Conservation (phyloP, 305 asterid genomes). For the Euphrasia arctica region DNA sequence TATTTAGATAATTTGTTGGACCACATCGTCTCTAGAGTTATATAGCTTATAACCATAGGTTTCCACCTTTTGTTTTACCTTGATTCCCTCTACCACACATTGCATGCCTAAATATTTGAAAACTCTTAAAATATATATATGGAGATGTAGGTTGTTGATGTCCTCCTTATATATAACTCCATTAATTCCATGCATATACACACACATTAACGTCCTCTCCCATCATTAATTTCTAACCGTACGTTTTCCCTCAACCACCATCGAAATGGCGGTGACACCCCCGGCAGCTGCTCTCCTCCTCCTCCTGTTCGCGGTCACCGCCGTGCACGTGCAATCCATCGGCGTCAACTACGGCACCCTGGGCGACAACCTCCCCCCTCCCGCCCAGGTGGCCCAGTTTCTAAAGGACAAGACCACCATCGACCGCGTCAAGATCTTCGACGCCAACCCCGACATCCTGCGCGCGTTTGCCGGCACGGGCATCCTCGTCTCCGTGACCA, state of each 20-base stretch:
- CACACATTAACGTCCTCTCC: background rate
- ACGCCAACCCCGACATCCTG: constrained; percentile 73
- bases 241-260: background rate
- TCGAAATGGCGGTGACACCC: constrained; percentile 15
- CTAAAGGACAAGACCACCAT: constrained; percentile 62
- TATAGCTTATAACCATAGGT: too few species aligned
- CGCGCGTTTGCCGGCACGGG: constrained; percentile 71
- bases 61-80: too few species aligned
- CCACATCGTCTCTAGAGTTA: too few species aligned
- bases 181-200: background rate
- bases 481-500: constrained; percentile 42
- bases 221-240: background rate
- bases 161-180: too few species aligned
- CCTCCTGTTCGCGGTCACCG: background rate
- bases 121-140: too few species aligned
- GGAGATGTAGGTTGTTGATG: too few species aligned
- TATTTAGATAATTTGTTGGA: too few species aligned
- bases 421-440: constrained; percentile 69
- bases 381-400: constrained; percentile 57
- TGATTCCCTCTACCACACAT: too few species aligned
- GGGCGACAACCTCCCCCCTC: constrained; percentile 80
- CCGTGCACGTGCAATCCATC: constrained; percentile 42
- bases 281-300: constrained; percentile 31
- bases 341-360: constrained; percentile 92
- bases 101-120: too few species aligned